These are phyloP conservation scores for Phialocephala sp. DNA, from an alignment of 2,329 filamentous ascomycete species.

Conservation along the genomic window DNA sequence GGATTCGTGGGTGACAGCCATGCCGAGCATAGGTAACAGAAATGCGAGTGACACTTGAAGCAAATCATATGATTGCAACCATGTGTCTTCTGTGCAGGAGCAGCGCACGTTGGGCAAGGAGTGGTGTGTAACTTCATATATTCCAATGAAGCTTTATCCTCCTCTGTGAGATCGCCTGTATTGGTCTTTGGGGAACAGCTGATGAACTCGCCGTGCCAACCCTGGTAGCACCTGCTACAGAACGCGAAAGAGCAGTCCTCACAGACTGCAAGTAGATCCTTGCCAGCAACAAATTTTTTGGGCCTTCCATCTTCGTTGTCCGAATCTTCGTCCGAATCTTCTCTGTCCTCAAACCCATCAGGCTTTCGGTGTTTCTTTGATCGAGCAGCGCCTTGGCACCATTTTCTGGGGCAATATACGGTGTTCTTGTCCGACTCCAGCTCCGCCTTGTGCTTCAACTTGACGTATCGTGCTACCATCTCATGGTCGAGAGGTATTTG, in stretches of 20 bases:
- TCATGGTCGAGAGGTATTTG: constrained; percentile 75
- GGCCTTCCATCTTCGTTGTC: constrained; percentile 43
- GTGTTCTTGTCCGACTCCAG: constrained; percentile 91
- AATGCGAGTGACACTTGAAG: constrained; percentile 86
- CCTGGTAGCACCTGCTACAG: constrained; percentile 70
- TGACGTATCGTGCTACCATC: constrained; percentile 83
- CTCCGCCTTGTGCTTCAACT: constrained; percentile 89
- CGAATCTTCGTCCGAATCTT: constrained; percentile 61
- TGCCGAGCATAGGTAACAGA: constrained; percentile 92
- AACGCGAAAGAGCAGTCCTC: constrained; percentile 91
- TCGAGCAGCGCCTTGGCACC: constrained; percentile 89
- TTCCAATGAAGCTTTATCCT: constrained; percentile 85
- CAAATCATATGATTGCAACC: constrained; percentile 99
- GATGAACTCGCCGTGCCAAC: constrained; percentile 91
- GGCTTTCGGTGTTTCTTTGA: constrained; percentile 77
- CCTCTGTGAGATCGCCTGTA: constrained; percentile 74
- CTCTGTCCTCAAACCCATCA: constrained; percentile 64
- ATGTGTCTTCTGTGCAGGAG: constrained; percentile 85
- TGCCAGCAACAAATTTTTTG: constrained; percentile 39
- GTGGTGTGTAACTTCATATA: constrained; percentile 84
- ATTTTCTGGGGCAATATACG: constrained; percentile 87
- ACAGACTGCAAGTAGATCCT: constrained; percentile 80
- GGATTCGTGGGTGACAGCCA: constrained; percentile 84
- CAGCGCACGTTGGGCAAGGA: constrained; percentile 85
- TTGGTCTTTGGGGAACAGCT: constrained; percentile 71